Percentiles rank a stretch among this genome's conserved stretches.
Evolutionary conservation across 257 asterid genomes (phyloP).

Genomic region (Mitragyna speciosa): DNA sequence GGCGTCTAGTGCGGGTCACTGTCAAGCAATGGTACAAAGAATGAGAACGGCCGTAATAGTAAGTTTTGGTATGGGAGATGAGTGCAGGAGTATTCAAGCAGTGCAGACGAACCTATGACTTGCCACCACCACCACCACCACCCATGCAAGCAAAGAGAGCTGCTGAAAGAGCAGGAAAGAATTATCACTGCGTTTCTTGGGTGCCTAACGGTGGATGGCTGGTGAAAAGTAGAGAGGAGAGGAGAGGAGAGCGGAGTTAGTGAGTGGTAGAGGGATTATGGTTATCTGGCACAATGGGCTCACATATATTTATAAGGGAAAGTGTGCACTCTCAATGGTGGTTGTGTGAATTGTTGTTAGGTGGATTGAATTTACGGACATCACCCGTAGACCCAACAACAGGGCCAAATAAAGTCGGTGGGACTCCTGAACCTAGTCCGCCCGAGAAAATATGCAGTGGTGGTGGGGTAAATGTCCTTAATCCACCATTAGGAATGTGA

Average conservation of each 20-base stretch:
- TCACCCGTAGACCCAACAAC: no score
- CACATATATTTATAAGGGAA: conserved; percentile 2
- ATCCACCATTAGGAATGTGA: conserved; percentile 17
- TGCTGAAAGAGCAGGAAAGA: not conserved
- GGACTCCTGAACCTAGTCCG: no score
- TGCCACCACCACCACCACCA: not conserved
- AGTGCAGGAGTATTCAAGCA: not conserved
- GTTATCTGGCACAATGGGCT: not conserved
- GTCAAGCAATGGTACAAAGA: not conserved
- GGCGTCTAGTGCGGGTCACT: not conserved
- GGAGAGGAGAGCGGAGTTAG: not conserved
- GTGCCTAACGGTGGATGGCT: not conserved
- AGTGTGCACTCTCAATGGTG: not conserved
- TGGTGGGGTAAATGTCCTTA: conserved; percentile 2
- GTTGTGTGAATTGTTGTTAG: no score
- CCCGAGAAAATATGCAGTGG: no score
- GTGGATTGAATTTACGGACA: no score
- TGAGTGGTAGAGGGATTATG: conserved; percentile 14
- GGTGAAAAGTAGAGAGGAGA: not conserved
- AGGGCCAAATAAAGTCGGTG: no score
- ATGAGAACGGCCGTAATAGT: not conserved
- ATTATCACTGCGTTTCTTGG: not conserved
- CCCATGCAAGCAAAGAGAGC: conserved; percentile 22
- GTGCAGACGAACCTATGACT: not conserved
- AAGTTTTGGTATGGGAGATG: not conserved